These are phyloP conservation scores for Trypanosoma congolense DNA, from an alignment of 208 protist species.

Conservation along the genomic window DNA sequence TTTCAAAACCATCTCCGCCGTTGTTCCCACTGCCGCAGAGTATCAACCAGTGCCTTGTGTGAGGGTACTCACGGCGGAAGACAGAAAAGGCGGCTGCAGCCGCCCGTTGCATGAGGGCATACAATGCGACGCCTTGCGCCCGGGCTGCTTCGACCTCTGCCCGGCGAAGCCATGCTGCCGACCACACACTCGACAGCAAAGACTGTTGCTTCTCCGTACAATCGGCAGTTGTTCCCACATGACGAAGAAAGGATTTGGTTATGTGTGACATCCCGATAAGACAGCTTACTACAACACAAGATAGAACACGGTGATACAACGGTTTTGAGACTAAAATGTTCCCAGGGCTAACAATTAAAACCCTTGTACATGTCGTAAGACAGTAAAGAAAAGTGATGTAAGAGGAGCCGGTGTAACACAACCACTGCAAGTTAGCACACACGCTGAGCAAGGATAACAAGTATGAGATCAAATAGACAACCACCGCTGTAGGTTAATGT, in stretches of 20 bases:
- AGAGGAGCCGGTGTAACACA: too few species aligned
- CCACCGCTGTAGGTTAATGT: too few species aligned
- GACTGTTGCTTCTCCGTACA: not conserved
- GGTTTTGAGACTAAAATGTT: too few species aligned
- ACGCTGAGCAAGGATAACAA: too few species aligned
- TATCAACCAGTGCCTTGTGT: constrained; percentile 55
- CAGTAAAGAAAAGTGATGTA: too few species aligned
- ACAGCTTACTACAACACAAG: too few species aligned
- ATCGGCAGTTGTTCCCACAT: not conserved
- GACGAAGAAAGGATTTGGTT: not conserved
- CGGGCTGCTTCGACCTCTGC: constrained; percentile 56
- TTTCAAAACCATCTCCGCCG: constrained; percentile 80
- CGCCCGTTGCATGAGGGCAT: constrained; percentile 64
- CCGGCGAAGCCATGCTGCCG: constrained; percentile 59
- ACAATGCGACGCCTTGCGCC: constrained; percentile 45
- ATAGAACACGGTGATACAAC: too few species aligned
- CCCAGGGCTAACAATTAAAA: too few species aligned
- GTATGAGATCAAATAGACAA: too few species aligned
- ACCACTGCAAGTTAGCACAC: too few species aligned
- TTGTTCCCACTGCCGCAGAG: constrained; percentile 84
- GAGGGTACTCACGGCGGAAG: constrained; percentile 29
- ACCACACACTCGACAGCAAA: constrained; percentile 41
- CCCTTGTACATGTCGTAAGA: too few species aligned
- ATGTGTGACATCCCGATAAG: too few species aligned
- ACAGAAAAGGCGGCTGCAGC: constrained; percentile 55